Base-by-base conservation (phyloP, 1,139 yeast genomes). In the Nakaseomyces kungkrabaensis region DNA sequence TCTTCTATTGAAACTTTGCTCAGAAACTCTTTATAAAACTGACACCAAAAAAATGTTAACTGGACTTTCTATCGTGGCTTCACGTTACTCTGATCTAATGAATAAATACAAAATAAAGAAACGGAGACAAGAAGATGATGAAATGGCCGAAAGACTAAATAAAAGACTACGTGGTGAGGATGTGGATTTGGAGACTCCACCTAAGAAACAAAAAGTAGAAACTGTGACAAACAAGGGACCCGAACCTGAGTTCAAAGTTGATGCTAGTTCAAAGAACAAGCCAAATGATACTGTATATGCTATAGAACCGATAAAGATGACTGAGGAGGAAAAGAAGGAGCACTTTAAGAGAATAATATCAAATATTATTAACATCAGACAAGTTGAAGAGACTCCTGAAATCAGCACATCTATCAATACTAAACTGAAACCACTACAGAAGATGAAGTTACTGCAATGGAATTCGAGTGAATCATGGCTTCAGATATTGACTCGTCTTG, bases 401-500 rank as follows among this genome's bases (percentile, higher is more conserved):
- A 46, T 53, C 17, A 52, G 60, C 1, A 58, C 62, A 3, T 52
- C 59, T 22, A 59, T 60, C 9, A 59, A 56, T 37, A 59, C 60
- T 40, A 67, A 67, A n/a, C 50, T 67, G 5, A 54, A 62, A 43
- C 58, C 63, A 11, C 47, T 62, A 37, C 51, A 61, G 36, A 59
- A 57, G 37, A 53, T 61, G 22, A 58, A 61, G 36, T 49, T 64
- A 22, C 45, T 62, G 17, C 55, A 61, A 40, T 63, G 68, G 68
- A 52, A 60, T 22, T 54, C 54, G n/a, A 54, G 48, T n/a, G 56
- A 57, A 56, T 80, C 92, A 1, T 88, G 96, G 96, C 69, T 86
- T 17, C 72, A 82, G 9, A 63, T 90, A n/a, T 71, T 88, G 38
- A 78, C 89, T 1, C 72, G 97, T 59, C 69, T 89, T 47, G 85